Conservation (phyloP, 371 early-diverging fungal genomes). For the Mucor piriformis region DNA sequence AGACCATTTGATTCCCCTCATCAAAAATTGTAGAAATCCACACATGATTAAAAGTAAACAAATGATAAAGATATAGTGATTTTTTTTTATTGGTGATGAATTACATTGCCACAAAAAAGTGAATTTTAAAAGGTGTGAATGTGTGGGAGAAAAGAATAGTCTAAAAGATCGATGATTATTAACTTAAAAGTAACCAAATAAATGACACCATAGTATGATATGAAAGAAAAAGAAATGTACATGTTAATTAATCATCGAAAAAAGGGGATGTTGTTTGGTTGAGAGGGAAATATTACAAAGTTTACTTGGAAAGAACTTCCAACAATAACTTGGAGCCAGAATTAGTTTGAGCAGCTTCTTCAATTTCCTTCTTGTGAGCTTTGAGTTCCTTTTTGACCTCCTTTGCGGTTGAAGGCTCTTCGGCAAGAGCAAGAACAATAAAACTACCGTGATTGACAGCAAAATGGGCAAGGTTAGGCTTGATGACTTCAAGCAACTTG, state of each 20-base stretch:
- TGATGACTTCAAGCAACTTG: slow-evolving; percentile 42
- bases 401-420: slow-evolving; percentile 58
- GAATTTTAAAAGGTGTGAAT: too few relatives aligned
- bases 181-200: not conserved
- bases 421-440: slow-evolving; percentile 63
- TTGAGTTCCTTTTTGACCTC: slow-evolving; percentile 38
- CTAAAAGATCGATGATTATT: not conserved
- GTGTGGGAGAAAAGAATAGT: not conserved
- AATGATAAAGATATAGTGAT: not conserved
- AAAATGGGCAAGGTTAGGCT: slow-evolving; percentile 42
- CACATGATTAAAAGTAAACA: not conserved
- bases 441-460: slow-evolving; percentile 55
- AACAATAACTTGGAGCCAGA: slow-evolving; percentile 44
- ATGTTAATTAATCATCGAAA: slow-evolving; percentile 9
- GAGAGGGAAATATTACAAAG: slow-evolving; percentile 3
- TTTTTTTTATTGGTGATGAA: too few relatives aligned
- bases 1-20: slow-evolving; percentile 3
- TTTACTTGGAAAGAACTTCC: slow-evolving; percentile 26
- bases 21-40: not conserved
- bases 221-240: slow-evolving; percentile 17
- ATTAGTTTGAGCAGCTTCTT: slow-evolving; percentile 39
- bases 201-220: slow-evolving; percentile 14
- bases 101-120: too few relatives aligned
- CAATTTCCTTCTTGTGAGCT: slow-evolving; percentile 44
- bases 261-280: not conserved